These are phyloP conservation scores for Trichocladium antarcticum DNA, from an alignment of 495 filamentous ascomycete species.

Conservation along the genomic window DNA sequence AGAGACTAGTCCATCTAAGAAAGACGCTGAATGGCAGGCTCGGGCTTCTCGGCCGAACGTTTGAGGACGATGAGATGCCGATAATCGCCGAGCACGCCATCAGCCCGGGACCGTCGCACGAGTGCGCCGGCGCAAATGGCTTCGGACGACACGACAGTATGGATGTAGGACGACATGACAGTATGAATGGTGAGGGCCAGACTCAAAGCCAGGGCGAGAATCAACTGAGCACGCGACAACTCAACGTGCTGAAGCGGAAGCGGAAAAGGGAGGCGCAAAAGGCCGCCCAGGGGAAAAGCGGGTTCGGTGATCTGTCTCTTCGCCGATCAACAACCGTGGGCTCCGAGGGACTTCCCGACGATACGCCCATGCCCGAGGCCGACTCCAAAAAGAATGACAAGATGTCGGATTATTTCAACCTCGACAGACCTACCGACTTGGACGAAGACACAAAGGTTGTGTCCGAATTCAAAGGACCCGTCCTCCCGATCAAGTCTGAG, in stretches of 20 bases:
- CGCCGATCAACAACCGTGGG: conserved; percentile 50
- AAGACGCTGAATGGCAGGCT: conserved; percentile 73
- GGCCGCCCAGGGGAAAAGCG: conserved; percentile 51
- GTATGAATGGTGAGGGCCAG: conserved; percentile 10
- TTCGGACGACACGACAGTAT: conserved; percentile 27
- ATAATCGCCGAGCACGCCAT: conserved; percentile 29
- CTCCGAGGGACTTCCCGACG: conserved; percentile 39
- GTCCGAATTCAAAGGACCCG: conserved; percentile 85
- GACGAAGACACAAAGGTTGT: conserved; percentile 88
- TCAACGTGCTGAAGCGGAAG: conserved; percentile 89
- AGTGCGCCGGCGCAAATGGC: conserved; percentile 33
- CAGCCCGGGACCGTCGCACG: conserved; percentile 34
- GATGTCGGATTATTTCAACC: conserved; percentile 79
- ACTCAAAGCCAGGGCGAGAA: conserved; percentile 47
- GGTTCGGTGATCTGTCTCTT: conserved; percentile 78
- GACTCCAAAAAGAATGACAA: conserved; percentile 55
- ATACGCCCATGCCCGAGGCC: conserved; percentile 51
- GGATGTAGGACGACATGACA: conserved; percentile 25
- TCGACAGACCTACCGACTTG: conserved; percentile 57
- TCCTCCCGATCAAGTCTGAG: conserved; percentile 49
- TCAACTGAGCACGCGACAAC: conserved; percentile 75
- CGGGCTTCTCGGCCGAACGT: conserved; percentile 67
- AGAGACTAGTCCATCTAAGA: conserved; percentile 74
- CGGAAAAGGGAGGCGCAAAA: conserved; percentile 74
- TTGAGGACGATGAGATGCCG: conserved; percentile 71